Evolutionary conservation across 2,329 filamentous ascomycete genomes (phyloP).

Genomic region (Pochonia chlamydosporia): DNA sequence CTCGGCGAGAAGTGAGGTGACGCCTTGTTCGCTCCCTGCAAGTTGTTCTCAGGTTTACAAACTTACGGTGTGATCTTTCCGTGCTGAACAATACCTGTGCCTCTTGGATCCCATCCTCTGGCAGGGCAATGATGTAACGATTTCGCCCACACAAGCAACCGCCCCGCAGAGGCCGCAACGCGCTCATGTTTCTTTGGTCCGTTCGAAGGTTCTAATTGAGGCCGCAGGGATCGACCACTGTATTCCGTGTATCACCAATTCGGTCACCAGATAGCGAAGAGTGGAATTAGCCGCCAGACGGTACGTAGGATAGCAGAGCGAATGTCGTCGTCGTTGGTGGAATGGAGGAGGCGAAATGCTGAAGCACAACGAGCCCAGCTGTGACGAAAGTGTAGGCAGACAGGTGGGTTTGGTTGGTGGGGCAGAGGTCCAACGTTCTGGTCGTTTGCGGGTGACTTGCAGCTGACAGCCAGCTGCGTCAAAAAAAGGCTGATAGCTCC

Average conservation of each 20-base stretch:
- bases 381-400: conserved; percentile 1
- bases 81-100: conserved; percentile 73
- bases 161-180: conserved; percentile 57
- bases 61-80: conserved; percentile 65
- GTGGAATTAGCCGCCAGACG: neutral
- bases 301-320: neutral
- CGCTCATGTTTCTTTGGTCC: conserved; percentile 39
- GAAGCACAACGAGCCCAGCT: neutral
- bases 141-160: conserved; percentile 84
- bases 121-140: conserved; percentile 69
- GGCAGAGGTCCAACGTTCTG: too few relatives aligned
- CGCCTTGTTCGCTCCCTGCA: too few relatives aligned
- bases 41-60: neutral
- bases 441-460: too few relatives aligned
- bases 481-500: too few relatives aligned
- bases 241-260: too few relatives aligned
- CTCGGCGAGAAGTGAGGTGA: too few relatives aligned
- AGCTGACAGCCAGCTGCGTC: too few relatives aligned
- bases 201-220: too few relatives aligned
- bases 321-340: conserved; percentile 2
- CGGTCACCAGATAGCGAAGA: too few relatives aligned
- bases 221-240: too few relatives aligned
- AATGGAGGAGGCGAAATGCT: conserved; percentile 1
- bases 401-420: conserved; percentile 1
- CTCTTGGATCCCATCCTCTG: conserved; percentile 46